Percentiles rank a stretch among this genome's conserved stretches.
Evolutionary conservation across 495 filamentous ascomycete species (phyloP).

Genomic region (Darksidea phi): DNA sequence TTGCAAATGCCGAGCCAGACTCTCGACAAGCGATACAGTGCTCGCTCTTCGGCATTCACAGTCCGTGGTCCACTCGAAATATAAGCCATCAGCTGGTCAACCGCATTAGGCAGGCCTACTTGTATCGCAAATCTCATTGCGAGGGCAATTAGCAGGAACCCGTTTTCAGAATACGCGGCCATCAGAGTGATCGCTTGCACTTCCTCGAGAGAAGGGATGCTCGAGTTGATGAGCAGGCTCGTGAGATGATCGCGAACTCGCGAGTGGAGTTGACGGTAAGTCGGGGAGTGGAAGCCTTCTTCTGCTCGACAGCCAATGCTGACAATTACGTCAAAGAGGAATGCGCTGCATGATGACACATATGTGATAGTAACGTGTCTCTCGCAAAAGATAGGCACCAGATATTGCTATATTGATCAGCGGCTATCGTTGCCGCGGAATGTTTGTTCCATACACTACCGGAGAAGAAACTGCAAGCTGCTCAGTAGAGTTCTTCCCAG

Average conservation of each 20-base stretch:
- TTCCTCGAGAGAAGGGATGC: constrained; percentile 46
- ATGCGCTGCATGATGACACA: constrained; percentile 22
- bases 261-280: constrained; percentile 22
- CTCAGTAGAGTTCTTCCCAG: neutral
- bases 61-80: neutral
- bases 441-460: constrained; percentile 6
- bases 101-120: constrained; percentile 47
- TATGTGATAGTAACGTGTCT: constrained; percentile 19
- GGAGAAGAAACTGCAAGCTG: constrained; percentile 12
- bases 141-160: constrained; percentile 49
- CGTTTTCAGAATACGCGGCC: constrained; percentile 52
- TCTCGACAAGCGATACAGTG: constrained; percentile 46
- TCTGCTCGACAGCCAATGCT: constrained; percentile 51
- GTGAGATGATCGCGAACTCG: constrained; percentile 37
- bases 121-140: constrained; percentile 52
- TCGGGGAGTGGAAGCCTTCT: constrained; percentile 40
- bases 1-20: constrained; percentile 52
- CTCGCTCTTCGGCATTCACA: neutral
- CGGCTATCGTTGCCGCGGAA: too few species aligned
- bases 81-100: constrained; percentile 43
- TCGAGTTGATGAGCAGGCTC: constrained; percentile 47
- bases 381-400: constrained; percentile 23
- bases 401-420: constrained; percentile 8
- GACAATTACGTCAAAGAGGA: constrained; percentile 48
- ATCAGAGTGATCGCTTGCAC: constrained; percentile 53